phyloP scores from a whole-genome alignment of 768 basidiomycete genomes.

The Naganishia kalamii region DNA sequence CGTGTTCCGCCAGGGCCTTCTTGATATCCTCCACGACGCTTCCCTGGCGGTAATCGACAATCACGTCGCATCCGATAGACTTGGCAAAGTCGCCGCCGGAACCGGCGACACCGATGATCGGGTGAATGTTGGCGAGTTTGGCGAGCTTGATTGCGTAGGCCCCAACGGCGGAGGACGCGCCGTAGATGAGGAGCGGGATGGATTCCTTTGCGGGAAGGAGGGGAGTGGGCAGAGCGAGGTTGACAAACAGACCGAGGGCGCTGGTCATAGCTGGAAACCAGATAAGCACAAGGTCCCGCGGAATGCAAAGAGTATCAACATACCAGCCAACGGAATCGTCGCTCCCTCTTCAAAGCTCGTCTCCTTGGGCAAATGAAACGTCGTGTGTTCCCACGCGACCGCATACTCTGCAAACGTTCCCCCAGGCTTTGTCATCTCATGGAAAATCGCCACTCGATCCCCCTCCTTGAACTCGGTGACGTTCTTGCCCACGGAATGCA shows the following conservation, averaged over 20 bases:
- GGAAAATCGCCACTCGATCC: slow-evolving; percentile 25
- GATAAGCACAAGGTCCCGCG: neutral
- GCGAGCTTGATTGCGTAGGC: slow-evolving; percentile 26
- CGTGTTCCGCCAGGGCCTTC: slow-evolving; percentile 7
- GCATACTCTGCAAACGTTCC: slow-evolving; percentile 23
- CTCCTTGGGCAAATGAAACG: slow-evolving; percentile 16
- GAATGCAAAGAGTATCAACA: neutral
- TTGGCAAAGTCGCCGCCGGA: slow-evolving; percentile 15
- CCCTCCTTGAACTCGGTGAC: slow-evolving; percentile 23
- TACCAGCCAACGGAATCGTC: slow-evolving; percentile 20
- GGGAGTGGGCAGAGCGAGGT: slow-evolving; percentile 14
- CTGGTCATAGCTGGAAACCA: neutral
- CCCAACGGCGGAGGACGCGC: slow-evolving; percentile 20
- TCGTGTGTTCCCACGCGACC: slow-evolving; percentile 12
- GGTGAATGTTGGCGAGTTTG: slow-evolving; percentile 24
- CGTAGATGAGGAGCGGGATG: slow-evolving; percentile 21
- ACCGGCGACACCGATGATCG: slow-evolving; percentile 24
- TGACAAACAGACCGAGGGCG: slow-evolving; percentile 10
- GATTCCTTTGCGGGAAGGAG: slow-evolving; percentile 15
- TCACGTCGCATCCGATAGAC: slow-evolving; percentile 16
- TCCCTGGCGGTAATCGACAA: slow-evolving; percentile 19
- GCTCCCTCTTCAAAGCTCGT: slow-evolving; percentile 22
- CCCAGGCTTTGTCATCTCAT: slow-evolving; percentile 15
- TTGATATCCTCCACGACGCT: slow-evolving; percentile 21
- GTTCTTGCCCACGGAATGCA: slow-evolving; percentile 18